Base-by-base conservation (phyloP, 139 green algal species). In the Haematococcus sp. region DNA sequence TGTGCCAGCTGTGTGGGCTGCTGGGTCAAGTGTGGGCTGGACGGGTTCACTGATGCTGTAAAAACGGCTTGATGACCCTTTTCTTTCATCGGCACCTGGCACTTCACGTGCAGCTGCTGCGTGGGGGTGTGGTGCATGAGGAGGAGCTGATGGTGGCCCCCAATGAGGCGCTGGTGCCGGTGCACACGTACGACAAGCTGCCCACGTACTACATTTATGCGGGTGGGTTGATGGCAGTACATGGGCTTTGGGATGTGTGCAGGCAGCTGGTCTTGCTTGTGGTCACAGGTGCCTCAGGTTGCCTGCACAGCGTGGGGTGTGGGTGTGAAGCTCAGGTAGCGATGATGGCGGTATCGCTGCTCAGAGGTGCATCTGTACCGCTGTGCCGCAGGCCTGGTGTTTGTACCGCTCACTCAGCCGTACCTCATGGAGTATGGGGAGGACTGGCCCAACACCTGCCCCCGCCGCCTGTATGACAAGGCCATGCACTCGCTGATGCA, bases 371-470 rank as follows among this genome's bases (percentile, higher is more conserved):
- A n/a, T 27, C 23, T 59, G 1, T 27, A n/a, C n/a, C n/a, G n/a
- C 19, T 61, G 28, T 68, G 11, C 28, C 68, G 61, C 79, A 80
- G 87, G 87, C 4, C 74, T 91, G 19, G 85, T 92, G 58, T 91
- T 92, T 76, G 70, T 84, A n/a, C 85, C 87, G 19, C 76, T 92
- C 2, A 90, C 46, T 2, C 83, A 90, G 78, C 86, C 86, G 3
- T 90, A 88, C 81, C 76, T 91, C 28, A 86, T 91, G 63, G 88
- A 90, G 78, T 90, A 86, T 52, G 86, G 86, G 1, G 83, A 91
- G 2, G 83, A 93, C 75, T 93, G 88, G 70, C 59, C 74, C 71
- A 79, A 84, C 73, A 30, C 73, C 5, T 68, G 61, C 23, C 87
- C 88, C 1, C 64, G 88, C 0, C 70, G 82, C 22, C 61, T 93